phyloP scores from a whole-genome alignment of 2,329 filamentous ascomycete species.

The Phoma herbarum region DNA sequence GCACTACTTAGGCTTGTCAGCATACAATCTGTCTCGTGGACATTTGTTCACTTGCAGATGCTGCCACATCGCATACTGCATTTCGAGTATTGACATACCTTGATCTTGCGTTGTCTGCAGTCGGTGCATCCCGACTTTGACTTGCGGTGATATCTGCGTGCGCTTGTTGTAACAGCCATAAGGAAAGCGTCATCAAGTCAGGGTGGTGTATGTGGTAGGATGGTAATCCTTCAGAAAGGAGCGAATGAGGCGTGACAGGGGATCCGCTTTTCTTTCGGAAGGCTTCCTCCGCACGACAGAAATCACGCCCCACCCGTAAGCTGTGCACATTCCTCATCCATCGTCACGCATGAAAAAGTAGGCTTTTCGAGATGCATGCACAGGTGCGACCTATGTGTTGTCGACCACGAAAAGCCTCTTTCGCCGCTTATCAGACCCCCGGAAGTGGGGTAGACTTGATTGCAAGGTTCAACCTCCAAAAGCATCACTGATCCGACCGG shows the following conservation, averaged over 20 bases:
- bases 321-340: neutral
- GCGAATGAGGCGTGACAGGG: neutral
- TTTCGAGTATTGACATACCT: neutral
- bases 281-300: neutral
- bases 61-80: neutral
- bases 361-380: neutral
- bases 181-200: neutral
- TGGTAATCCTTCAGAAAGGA: neutral
- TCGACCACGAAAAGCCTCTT: neutral
- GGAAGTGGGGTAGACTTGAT: conserved; percentile 14
- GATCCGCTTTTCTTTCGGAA: neutral
- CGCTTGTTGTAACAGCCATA: neutral
- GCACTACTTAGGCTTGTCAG: conserved; percentile 16
- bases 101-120: conserved; percentile 18
- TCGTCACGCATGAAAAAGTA: neutral
- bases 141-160: conserved; percentile 6
- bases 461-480: conserved; percentile 8
- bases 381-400: neutral
- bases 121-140: conserved; percentile 11
- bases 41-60: neutral
- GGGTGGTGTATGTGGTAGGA: neutral
- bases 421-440: neutral
- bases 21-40: neutral
- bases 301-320: neutral
- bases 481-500: neutral